A percentile compares a stretch with the other conserved stretches of the same genome.
Evolutionary conservation across 2,329 filamentous ascomycete species (phyloP).

Genomic region (Ploettnerulaceae sp.): DNA sequence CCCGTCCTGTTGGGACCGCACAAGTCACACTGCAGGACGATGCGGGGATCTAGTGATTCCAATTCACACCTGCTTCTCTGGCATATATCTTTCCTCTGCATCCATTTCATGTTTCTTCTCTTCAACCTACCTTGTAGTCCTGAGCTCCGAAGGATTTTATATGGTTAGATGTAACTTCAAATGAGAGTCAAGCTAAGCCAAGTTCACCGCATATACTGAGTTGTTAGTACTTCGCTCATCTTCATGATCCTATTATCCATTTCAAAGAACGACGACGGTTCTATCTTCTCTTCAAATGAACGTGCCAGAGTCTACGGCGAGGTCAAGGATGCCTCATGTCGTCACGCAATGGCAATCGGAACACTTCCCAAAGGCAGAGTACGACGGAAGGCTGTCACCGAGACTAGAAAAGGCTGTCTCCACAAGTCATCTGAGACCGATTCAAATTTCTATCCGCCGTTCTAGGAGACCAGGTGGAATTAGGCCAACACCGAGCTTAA

Average conservation of each 20-base stretch:
- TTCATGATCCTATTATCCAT: neutral
- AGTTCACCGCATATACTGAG: neutral
- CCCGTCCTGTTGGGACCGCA: slow-evolving; percentile 2
- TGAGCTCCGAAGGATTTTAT: neutral
- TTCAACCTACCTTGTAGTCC: neutral
- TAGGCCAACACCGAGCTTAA: slow-evolving; percentile 12
- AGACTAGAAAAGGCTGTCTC: slow-evolving; percentile 5
- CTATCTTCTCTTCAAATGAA: slow-evolving; percentile 3
- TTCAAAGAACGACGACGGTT: neutral
- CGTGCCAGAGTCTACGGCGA: neutral
- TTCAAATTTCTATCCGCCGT: slow-evolving; percentile 7
- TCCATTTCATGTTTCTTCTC: neutral
- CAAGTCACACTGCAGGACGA: slow-evolving; percentile 2
- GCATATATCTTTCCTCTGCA: neutral
- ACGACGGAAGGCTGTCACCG: slow-evolving; percentile 6
- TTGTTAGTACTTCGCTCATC: neutral
- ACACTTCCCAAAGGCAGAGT: slow-evolving; percentile 3
- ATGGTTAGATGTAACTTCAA: neutral
- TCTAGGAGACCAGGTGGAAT: slow-evolving; percentile 4
- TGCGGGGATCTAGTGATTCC: neutral
- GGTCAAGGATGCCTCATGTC: slow-evolving; percentile 20
- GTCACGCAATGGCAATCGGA: slow-evolving; percentile 17
- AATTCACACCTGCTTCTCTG: neutral
- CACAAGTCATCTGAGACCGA: slow-evolving; percentile 7
- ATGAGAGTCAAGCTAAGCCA: neutral